Evolutionary conservation across 768 basidiomycete genomes (phyloP).

Genomic region (Leccinum disarticulatum): DNA sequence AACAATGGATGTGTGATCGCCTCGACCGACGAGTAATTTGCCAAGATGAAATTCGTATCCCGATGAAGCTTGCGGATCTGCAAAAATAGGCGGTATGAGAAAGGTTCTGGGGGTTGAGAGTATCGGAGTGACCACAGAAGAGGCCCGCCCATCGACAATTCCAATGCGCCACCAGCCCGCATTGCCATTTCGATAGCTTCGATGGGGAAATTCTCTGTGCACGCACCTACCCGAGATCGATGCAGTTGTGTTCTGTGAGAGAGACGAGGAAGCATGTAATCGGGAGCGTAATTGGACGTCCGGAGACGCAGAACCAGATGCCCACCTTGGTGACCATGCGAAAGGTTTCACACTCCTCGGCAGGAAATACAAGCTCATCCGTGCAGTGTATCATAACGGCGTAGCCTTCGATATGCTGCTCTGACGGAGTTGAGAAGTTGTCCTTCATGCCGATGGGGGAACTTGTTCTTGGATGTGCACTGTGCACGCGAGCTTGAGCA

Average conservation of each 20-base stretch:
- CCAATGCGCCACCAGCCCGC: slow-evolving; percentile 67
- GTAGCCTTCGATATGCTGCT: slow-evolving; percentile 43
- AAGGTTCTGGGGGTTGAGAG: too few relatives aligned
- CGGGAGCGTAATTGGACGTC: slow-evolving; percentile 3
- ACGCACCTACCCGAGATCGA: slow-evolving; percentile 3
- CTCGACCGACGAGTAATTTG: slow-evolving; percentile 57
- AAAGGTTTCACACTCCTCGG: too few relatives aligned
- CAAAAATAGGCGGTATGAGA: too few relatives aligned
- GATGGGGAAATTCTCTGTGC: slow-evolving; percentile 54
- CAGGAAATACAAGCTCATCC: too few relatives aligned
- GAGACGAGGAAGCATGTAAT: too few relatives aligned
- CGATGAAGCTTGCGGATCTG: slow-evolving; percentile 31
- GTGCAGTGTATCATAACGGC: too few relatives aligned
- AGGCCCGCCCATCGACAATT: too few relatives aligned
- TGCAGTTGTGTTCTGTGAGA: too few relatives aligned
- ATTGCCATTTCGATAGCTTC: slow-evolving; percentile 78
- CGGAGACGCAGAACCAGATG: slow-evolving; percentile 28
- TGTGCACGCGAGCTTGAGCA: slow-evolving; percentile 72
- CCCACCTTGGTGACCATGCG: too few relatives aligned
- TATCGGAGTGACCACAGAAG: too few relatives aligned
- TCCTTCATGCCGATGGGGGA: slow-evolving; percentile 79
- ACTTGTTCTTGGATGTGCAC: slow-evolving; percentile 75
- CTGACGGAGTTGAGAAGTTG: slow-evolving; percentile 68
- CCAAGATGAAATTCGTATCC: slow-evolving; percentile 69
- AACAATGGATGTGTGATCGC: slow-evolving; percentile 89